Conservation (phyloP, 768 basidiomycete genomes). For the Lyophyllum decastes region DNA sequence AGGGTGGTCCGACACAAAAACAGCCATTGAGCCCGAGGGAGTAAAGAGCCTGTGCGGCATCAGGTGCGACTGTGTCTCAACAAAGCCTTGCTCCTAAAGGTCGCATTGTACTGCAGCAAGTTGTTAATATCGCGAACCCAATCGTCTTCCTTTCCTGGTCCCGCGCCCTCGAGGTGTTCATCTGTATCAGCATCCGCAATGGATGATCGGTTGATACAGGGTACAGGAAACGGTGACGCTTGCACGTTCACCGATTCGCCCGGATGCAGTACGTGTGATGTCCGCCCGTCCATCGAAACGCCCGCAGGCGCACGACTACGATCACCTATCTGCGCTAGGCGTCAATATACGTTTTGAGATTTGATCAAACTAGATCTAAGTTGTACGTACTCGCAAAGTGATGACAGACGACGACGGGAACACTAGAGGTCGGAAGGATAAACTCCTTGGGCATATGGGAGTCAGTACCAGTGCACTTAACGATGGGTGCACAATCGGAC, state of each 20-base stretch:
- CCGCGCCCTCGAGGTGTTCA: conserved; percentile 61
- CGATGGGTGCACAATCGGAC: conserved; percentile 94
- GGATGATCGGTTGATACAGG: conserved; percentile 88
- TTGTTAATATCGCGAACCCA: conserved; percentile 99
- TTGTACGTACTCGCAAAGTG: conserved; percentile 62
- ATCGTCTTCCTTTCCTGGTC: conserved; percentile 83
- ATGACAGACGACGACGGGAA: conserved; percentile 82
- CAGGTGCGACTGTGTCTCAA: conserved; percentile 72
- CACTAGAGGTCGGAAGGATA: conserved; percentile 90
- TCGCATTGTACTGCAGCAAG: conserved; percentile 91
- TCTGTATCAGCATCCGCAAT: conserved; percentile 55
- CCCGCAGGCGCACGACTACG: conserved; percentile 85
- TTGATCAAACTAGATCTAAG: neutral
- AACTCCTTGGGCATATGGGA: conserved; percentile 92
- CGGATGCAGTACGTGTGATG: conserved; percentile 77
- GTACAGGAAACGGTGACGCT: conserved; percentile 87
- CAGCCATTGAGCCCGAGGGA: neutral
- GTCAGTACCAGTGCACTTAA: conserved; percentile 88
- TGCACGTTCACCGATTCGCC: conserved; percentile 86
- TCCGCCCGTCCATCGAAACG: conserved; percentile 92
- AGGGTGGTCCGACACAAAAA: neutral
- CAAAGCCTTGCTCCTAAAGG: conserved; percentile 89
- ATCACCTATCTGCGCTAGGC: conserved; percentile 67
- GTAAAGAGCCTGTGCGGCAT: conserved; percentile 11
- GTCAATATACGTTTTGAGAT: conserved; percentile 1